These are phyloP conservation scores for Scutellaria baicalensis DNA, from an alignment of 257 asterid species.

Conservation along the genomic window DNA sequence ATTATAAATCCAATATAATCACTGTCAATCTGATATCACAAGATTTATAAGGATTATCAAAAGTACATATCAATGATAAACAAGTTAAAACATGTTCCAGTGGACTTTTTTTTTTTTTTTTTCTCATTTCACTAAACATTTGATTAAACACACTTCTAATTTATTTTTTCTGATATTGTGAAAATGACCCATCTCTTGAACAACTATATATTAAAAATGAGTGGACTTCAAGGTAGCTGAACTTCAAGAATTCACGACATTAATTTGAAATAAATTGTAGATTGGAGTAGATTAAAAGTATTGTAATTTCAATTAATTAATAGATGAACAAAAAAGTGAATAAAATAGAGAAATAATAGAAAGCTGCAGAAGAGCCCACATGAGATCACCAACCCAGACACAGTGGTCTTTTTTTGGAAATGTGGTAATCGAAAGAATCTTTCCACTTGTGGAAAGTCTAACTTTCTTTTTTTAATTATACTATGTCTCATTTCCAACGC, in stretches of 20 bases:
- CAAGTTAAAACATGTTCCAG: no score
- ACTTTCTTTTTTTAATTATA: not conserved
- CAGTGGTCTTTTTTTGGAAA: slow-evolving; percentile 18
- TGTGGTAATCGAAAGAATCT: slow-evolving; percentile 29
- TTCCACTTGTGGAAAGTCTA: slow-evolving; percentile 39
- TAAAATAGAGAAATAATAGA: not conserved
- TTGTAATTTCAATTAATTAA: not conserved
- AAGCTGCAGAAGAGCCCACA: slow-evolving; percentile 27
- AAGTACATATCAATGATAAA: no score
- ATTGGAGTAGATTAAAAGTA: not conserved
- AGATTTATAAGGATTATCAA: no score
- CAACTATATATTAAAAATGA: not conserved
- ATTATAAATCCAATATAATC: no score
- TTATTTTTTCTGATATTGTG: no score
- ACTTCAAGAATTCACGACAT: not conserved
- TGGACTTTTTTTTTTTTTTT: no score
- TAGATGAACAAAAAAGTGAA: not conserved
- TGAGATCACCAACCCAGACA: slow-evolving; percentile 28
- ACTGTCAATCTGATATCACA: no score
- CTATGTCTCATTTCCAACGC: slow-evolving; percentile 27
- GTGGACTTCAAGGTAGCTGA: not conserved
- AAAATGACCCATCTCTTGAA: no score
- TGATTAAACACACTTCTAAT: no score
- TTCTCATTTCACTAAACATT: no score
- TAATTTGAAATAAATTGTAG: not conserved